A percentile compares a stretch with the other conserved stretches of the same genome.
Evolutionary conservation across 305 asterid species (phyloP).

Genomic region (Solanum hybrid): DNA sequence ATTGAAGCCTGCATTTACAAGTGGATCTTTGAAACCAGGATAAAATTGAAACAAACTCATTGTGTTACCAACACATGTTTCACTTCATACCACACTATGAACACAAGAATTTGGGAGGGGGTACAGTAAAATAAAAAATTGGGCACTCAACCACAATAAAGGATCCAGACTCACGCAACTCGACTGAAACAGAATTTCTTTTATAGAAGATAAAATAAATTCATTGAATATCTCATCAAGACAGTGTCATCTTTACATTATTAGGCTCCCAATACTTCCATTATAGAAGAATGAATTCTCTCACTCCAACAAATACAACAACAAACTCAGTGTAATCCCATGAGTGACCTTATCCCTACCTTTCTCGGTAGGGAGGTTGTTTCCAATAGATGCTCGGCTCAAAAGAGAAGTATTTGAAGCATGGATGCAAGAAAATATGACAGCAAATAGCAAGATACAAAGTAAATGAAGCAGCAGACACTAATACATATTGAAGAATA

Average conservation of each 20-base stretch:
- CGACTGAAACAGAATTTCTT: background rate
- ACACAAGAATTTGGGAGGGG: background rate
- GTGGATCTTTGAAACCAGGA: background rate
- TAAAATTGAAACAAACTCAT: background rate
- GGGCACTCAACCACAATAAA: background rate
- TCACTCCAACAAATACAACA: background rate
- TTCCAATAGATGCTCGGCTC: background rate
- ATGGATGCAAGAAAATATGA: background rate
- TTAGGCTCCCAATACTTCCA: background rate
- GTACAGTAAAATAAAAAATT: background rate
- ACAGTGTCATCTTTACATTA: background rate
- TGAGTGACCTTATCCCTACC: background rate
- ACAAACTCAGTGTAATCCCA: background rate
- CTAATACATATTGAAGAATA: background rate
- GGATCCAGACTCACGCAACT: background rate
- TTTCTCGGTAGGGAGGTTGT: background rate
- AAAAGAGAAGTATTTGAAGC: background rate
- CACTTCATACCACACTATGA: background rate
- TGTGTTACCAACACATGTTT: background rate
- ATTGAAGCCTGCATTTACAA: slow-evolving; percentile 55
- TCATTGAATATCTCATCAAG: background rate
- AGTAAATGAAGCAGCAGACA: background rate
- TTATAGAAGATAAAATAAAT: background rate
- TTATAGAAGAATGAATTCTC: background rate
- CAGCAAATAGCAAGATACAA: background rate